A percentile compares a stretch with the other conserved stretches of the same genome.
Evolutionary conservation across 2,329 filamentous ascomycete genomes (phyloP).

Genomic region (Eutypella sp.): DNA sequence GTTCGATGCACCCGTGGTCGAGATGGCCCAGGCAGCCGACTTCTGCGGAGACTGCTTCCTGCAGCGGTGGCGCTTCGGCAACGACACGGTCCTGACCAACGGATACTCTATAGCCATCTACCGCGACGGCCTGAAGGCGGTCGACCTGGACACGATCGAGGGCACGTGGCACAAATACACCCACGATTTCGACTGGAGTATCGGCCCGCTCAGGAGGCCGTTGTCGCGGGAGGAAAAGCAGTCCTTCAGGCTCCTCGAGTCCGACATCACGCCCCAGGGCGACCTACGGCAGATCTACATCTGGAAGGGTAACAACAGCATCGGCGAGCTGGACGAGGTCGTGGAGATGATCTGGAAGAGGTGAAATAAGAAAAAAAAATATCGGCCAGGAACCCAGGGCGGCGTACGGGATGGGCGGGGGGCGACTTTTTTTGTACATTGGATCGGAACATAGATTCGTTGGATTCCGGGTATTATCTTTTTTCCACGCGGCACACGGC

Average conservation of each 20-base stretch:
- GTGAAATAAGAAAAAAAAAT: background rate
- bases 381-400: background rate
- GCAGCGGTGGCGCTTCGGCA: slow-evolving; percentile 46
- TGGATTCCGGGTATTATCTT: no score
- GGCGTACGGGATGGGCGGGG: no score
- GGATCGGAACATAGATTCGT: no score
- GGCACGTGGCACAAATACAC: slow-evolving; percentile 47
- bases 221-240: slow-evolving; percentile 40
- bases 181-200: slow-evolving; percentile 45
- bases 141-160: slow-evolving; percentile 45
- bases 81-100: slow-evolving; percentile 50
- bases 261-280: slow-evolving; percentile 33
- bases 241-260: slow-evolving; percentile 44
- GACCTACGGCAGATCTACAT: slow-evolving; percentile 53
- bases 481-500: no score
- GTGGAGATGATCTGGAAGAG: slow-evolving; percentile 46
- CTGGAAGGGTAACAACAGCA: slow-evolving; percentile 33
- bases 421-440: no score
- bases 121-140: slow-evolving; percentile 29
- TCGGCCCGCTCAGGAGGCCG: slow-evolving; percentile 44
- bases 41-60: slow-evolving; percentile 57
- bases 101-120: slow-evolving; percentile 54
- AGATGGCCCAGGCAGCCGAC: slow-evolving; percentile 42
- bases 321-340: slow-evolving; percentile 41
- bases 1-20: slow-evolving; percentile 46